Percentiles rank a stretch among this genome's conserved stretches.
Evolutionary conservation across 192 early-diverging fungal genomes (phyloP).

Genomic region (Allomyces macrogynus): DNA sequence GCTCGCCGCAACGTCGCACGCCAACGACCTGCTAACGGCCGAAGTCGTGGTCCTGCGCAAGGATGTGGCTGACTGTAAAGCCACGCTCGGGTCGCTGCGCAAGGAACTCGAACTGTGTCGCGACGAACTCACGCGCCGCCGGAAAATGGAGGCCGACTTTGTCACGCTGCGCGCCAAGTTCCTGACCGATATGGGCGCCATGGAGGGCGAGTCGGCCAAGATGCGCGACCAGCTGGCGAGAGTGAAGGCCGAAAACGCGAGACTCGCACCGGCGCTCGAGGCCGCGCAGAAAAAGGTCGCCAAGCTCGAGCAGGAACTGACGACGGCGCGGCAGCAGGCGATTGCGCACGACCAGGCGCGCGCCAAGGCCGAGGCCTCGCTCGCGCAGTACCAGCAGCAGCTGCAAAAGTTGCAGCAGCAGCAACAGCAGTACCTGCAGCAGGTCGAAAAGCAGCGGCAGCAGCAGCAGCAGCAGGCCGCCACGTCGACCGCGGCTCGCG

Average conservation of each 20-base stretch:
- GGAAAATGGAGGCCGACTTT: background rate
- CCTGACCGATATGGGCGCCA: background rate
- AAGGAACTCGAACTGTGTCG: background rate
- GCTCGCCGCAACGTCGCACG: background rate
- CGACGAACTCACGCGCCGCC: background rate
- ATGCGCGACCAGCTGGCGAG: background rate
- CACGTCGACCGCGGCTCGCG: too few relatives aligned
- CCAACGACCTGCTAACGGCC: background rate
- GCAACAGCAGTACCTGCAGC: background rate
- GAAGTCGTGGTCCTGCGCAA: background rate
- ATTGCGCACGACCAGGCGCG: background rate
- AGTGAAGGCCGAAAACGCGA: background rate
- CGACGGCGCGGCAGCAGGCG: background rate
- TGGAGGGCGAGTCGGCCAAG: background rate
- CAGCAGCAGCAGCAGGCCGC: background rate
- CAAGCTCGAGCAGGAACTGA: constrained; percentile 1
- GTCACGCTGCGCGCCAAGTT: background rate
- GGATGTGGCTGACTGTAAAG: background rate
- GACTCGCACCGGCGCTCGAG: too few relatives aligned
- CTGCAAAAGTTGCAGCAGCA: background rate
- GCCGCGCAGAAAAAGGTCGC: too few relatives aligned
- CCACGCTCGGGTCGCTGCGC: background rate
- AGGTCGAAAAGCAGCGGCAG: too few relatives aligned
- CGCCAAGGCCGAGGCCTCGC: background rate
- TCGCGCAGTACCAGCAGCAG: background rate